Conservation (phyloP, 106 monocot genomes). For the Posidonia australis region DNA sequence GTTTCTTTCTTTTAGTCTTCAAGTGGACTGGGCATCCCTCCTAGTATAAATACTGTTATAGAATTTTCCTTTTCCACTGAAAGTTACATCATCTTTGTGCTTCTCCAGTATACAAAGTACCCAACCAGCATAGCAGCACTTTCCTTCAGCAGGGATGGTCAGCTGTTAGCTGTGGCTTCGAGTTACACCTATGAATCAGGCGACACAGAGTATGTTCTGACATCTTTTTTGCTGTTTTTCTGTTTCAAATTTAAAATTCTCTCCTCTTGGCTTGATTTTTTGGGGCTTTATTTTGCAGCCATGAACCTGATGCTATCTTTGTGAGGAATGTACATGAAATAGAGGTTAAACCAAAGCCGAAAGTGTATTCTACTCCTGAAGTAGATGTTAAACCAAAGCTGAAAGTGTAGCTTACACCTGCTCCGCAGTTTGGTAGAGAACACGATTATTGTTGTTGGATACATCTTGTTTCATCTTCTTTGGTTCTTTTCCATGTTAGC, state of each 20-base stretch:
- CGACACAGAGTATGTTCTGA: conserved; percentile 49
- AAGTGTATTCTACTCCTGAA: conserved; percentile 47
- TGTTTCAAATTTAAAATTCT: background rate
- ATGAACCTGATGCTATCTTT: conserved; percentile 81
- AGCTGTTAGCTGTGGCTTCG: conserved; percentile 74
- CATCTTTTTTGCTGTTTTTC: background rate
- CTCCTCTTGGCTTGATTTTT: background rate
- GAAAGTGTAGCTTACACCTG: conserved; percentile 1
- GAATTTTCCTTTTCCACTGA: no score
- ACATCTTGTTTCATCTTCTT: no score
- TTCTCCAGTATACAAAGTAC: conserved; percentile 72
- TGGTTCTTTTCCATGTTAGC: background rate
- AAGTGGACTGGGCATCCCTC: no score
- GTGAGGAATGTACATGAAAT: conserved; percentile 73
- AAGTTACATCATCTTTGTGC: no score
- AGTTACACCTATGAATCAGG: conserved; percentile 98
- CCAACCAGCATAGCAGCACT: conserved; percentile 81
- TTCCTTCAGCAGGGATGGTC: conserved; percentile 91
- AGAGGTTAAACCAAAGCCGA: conserved; percentile 97
- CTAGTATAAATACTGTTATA: no score
- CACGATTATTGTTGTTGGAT: no score
- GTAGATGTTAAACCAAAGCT: background rate
- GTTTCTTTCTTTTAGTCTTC: no score
- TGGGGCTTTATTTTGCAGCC: conserved; percentile 28
- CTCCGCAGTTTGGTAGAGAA: no score